Evolutionary conservation across 768 basidiomycete species (phyloP), one percentile per base, ranked within the genome.

Genomic region (Rhizopogon vulgaris): DNA sequence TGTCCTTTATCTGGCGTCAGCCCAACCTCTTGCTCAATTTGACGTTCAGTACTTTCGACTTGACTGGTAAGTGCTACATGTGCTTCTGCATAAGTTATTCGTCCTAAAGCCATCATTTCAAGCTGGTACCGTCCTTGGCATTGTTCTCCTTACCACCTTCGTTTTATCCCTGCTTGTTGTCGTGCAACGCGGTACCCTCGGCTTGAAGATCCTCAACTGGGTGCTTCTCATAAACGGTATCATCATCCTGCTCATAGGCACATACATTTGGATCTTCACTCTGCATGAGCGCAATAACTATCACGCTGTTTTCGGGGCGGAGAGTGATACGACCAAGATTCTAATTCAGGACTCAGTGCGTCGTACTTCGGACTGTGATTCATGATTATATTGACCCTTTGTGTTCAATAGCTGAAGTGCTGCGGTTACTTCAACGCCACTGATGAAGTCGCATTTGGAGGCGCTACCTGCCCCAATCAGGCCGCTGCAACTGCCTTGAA

Each of bases 341-440:
- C 61, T 69, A 14, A 66, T 94, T 27, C 93, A 95, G 69, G 83
- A 94, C 59, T 68, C 75, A 75, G 91, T 91, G 56, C 54, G 77
- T 68, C 9, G 25, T 32, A 25, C 48, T 43, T 40, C 25, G 15
- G 8, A 25, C 7, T 27, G 25, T 12, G 8, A 18, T 12, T 47
- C 12, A 10, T 38, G 22, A 25, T 22, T 22, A 6, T 40, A 2
- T 36, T 24, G 22, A 12, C 17, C 6, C 28, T 15, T 27, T 18
- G n/a, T 41, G 49, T 27, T 49, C 24, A 42, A 49, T 52, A 94
- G 91, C 75, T 91, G 59, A 65, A 70, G 51, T 94, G 93, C 71
- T 95, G 93, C 60, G 93, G 93, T 15, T 95, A 92, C 68, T 87
- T 87, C 63, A 80, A 79, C 56, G 79, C 80, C 18, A 79, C 79